Percentiles rank a stretch among this genome's conserved stretches.
Evolutionary conservation across 208 protist species (phyloP).

Genomic region (Trypanosoma caninum): DNA sequence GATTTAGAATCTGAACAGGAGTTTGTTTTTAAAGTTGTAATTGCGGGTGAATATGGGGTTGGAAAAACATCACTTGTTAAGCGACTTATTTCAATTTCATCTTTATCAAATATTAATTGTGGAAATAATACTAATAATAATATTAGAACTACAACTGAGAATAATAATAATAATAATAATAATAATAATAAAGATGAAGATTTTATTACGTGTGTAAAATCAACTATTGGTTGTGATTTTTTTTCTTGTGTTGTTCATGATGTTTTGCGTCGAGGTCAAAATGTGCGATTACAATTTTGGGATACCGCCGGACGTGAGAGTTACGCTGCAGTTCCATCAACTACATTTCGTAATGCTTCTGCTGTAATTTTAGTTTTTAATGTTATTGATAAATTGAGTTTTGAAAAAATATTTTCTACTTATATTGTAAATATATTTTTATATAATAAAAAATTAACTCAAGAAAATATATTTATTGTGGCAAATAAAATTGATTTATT

Average conservation of each 20-base stretch:
- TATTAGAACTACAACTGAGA: background rate
- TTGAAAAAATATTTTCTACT: conserved; percentile 56
- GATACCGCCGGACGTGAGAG: conserved; percentile 91
- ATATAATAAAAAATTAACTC: conserved; percentile 35
- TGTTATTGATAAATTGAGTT: conserved; percentile 90
- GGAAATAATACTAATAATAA: conserved; percentile 19
- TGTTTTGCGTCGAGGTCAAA: conserved; percentile 28
- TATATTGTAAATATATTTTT: conserved; percentile 27
- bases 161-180: conserved; percentile 16
- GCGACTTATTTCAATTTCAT: conserved; percentile 27
- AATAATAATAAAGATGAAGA: background rate
- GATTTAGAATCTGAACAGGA: conserved; percentile 16
- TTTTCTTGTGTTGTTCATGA: conserved; percentile 31
- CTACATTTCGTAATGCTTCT: conserved; percentile 74
- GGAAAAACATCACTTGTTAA: conserved; percentile 67
- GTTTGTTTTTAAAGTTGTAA: conserved; percentile 50
- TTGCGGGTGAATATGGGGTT: conserved; percentile 51
- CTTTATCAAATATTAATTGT: background rate
- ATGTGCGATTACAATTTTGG: conserved; percentile 70
- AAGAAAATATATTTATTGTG: conserved; percentile 40
- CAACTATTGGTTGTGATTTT: conserved; percentile 70
- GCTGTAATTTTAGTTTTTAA: conserved; percentile 97
- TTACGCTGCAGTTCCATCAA: conserved; percentile 93
- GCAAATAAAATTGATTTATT: conserved; percentile 58
- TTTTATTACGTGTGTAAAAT: background rate